Evolutionary conservation across 495 filamentous ascomycete species (phyloP).

Genomic region (Aspergillus sparsus): DNA sequence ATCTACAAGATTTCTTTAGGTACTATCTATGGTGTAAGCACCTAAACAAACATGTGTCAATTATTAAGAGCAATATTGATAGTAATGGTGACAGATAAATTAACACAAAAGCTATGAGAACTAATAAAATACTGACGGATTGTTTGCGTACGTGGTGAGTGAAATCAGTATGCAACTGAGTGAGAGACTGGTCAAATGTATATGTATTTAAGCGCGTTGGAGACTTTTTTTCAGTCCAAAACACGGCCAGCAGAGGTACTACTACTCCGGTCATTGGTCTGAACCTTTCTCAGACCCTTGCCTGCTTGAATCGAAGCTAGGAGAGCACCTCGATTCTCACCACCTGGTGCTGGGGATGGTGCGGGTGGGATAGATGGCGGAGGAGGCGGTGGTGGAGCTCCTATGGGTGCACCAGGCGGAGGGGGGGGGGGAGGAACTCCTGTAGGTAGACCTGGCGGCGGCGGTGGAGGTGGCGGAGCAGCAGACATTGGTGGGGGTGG

Average conservation of each 20-base stretch:
- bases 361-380: slow-evolving; percentile 59
- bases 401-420: slow-evolving; percentile 38
- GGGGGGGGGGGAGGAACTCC: slow-evolving; percentile 43
- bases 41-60: too few relatives aligned
- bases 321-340: slow-evolving; percentile 59
- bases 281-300: slow-evolving; percentile 73
- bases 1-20: too few relatives aligned
- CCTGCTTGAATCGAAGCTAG: slow-evolving; percentile 80
- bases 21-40: too few relatives aligned
- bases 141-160: too few relatives aligned
- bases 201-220: not conserved
- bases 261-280: slow-evolving; percentile 81
- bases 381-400: slow-evolving; percentile 37
- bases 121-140: too few relatives aligned
- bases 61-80: too few relatives aligned
- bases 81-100: too few relatives aligned
- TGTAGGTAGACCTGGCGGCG: slow-evolving; percentile 48
- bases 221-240: slow-evolving; percentile 36
- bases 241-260: slow-evolving; percentile 72
- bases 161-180: too few relatives aligned
- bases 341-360: slow-evolving; percentile 38
- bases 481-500: slow-evolving; percentile 38
- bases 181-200: not conserved
- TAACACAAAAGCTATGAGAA: too few relatives aligned
- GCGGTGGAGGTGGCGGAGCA: slow-evolving; percentile 32